Base-by-base conservation (phyloP, 805 yeast genomes). In the Yamadazyma endophytica region DNA sequence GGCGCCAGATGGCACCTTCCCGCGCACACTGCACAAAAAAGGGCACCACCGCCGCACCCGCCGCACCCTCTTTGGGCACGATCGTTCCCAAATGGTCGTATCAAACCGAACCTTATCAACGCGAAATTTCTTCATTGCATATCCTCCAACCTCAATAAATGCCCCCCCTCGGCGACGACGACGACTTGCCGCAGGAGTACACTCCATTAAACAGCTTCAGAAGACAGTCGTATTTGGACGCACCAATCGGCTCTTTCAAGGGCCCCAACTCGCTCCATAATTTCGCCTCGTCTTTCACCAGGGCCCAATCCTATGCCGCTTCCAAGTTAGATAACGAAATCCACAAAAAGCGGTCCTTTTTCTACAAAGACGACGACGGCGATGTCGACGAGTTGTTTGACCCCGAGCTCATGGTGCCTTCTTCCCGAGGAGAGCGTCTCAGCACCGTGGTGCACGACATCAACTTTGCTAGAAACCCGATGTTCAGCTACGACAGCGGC, bases 271-370 rank as follows among this genome's bases (percentile, higher is more conserved):
- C 92, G 1, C 52, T 86, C 24, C 77, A 80, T 36, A 77, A 83
- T 33, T 86, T 86, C 58, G 94, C 94, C 2, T 75, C 84, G 9
- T 85, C 95, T 0, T 77, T 71, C 49, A 73, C 77, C 23, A 70
- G 96, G 51, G 92, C 95, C 2, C 90, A 84, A 52, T 75, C 87
- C 3, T 73, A 70, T 52, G 66, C 72, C 29, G 72, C 77, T 9
- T 50, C 54, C 16, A 59, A 60, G 31, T 45, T 72, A 17, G 79
- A 73, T 43, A 68, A 70, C 17, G 65, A 71, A 21, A 76, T 82
- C 43, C 74, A 68, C 45, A 73, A 77, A 6, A 60, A 70, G 18
- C 61, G 94, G 43, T 79, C 88, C 0, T 84, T 72, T 41, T 81
- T 84, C 50, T 28, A 25, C 6, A 38, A 32, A 4, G 33, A 21